Evolutionary conservation across 2,329 filamentous ascomycete species (phyloP), one percentile per base, ranked within the genome.

Genomic region (Neofusicoccum parvum): DNA sequence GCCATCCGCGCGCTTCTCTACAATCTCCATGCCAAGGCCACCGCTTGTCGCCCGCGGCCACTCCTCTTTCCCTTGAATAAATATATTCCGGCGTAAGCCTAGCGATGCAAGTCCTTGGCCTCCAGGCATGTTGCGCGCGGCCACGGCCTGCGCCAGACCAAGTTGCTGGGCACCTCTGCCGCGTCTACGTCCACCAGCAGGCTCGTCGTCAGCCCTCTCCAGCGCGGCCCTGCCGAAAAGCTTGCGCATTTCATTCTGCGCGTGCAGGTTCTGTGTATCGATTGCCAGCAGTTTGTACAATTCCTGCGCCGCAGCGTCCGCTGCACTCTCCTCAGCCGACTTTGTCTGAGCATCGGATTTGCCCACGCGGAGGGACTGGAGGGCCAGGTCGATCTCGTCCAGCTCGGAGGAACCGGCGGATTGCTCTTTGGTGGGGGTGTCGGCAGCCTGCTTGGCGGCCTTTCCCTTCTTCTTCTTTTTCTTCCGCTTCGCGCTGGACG

Each of bases 201-300:
- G 77, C 20, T 84, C 83, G 49, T 88, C 85, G 60, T 86, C 82
- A 48, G 79, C 75, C 36, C 79, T 60, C 70, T 90, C 86, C 11
- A 90, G 72, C 23, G 88, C 88, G 32, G 87, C 85, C 68, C 85
- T 85, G 4, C 90, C 90, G 74, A 92, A 92, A 0, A 92, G 80
- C 69, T 85, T 86, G 65, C 88, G 90, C 92, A 99, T 97, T 80
- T 99, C 95, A 72, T 97, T 96, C 41, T 90, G 84, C 7, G 92
- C 92, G 74, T 94, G 94, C 11, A 99, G 85, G 70, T 93, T 87
- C 69, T 91, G 86, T 0, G 89, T 86, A 70, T 90, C 88, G 60
- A 92, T 80, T 2, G 83, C 79, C 0, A 92, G 80, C 12, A 90
- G 76, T 20, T 82, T 75, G 66, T 79, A 77, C 75, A 86, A 67